Conservation (phyloP, 2,329 filamentous ascomycete genomes). For the Mycogone perniciosa region DNA sequence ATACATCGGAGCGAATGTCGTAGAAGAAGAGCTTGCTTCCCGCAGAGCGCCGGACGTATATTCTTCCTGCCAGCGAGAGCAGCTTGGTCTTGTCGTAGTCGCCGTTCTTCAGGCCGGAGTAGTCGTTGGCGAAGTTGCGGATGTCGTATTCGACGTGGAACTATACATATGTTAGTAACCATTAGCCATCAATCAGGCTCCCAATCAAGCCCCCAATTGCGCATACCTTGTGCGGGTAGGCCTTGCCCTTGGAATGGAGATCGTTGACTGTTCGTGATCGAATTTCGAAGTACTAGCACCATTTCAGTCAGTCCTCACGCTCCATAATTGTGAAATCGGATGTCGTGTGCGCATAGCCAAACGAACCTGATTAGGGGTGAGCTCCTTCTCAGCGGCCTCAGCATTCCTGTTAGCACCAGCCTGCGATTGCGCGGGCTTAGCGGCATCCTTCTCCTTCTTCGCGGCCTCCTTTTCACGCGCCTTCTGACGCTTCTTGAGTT, state of each 20-base stretch:
- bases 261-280: conserved; percentile 67
- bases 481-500: conserved; percentile 96
- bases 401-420: conserved; percentile 39
- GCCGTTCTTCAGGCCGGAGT: conserved; percentile 77
- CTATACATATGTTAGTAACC: conserved; percentile 17
- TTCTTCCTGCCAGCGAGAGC: conserved; percentile 73
- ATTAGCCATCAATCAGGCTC: background rate
- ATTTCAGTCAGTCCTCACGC: background rate
- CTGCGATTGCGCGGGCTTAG: conserved; percentile 28
- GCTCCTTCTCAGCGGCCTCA: conserved; percentile 55
- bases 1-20: conserved; percentile 46
- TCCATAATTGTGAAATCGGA: background rate
- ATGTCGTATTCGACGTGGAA: conserved; percentile 84
- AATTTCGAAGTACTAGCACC: conserved; percentile 76
- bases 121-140: conserved; percentile 71
- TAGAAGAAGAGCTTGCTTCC: conserved; percentile 89
- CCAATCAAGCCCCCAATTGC: no score
- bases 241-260: conserved; percentile 35
- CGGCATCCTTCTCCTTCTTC: conserved; percentile 79
- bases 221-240: conserved; percentile 71
- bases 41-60: conserved; percentile 79
- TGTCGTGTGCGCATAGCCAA: background rate
- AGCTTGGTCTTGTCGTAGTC: conserved; percentile 70
- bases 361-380: conserved; percentile 47
- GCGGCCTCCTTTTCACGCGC: conserved; percentile 77